Evolutionary conservation across 2,329 filamentous ascomycete genomes (phyloP).

Genomic region (Xenoacremonium recifei): DNA sequence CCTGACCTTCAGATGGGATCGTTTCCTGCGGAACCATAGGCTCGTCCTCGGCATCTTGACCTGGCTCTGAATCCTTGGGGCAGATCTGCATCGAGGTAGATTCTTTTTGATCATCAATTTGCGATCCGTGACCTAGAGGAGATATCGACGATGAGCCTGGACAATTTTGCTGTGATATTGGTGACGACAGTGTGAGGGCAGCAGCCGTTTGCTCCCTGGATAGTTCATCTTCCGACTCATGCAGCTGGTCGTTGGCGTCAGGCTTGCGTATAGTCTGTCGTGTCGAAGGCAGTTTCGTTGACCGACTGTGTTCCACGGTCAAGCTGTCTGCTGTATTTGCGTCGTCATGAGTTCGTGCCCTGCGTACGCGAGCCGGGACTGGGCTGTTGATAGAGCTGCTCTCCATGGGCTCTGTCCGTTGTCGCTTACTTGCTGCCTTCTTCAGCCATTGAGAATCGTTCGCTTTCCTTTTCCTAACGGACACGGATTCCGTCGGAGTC

Average conservation of each 20-base stretch:
- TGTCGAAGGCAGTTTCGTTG: too few relatives aligned
- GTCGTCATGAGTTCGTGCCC: too few relatives aligned
- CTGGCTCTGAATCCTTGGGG: too few relatives aligned
- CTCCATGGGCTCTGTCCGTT: conserved; percentile 18
- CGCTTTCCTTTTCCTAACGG: conserved; percentile 24
- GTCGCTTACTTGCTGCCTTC: conserved; percentile 28
- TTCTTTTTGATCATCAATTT: too few relatives aligned
- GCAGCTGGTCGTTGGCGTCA: conserved; percentile 1
- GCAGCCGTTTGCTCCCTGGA: conserved; percentile 11
- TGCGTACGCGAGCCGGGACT: conserved; percentile 3
- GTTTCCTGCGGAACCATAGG: background rate
- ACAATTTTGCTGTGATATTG: conserved; percentile 23
- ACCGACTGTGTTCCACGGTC: too few relatives aligned
- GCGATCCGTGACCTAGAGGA: too few relatives aligned
- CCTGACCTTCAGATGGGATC: background rate
- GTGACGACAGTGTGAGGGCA: conserved; percentile 25
- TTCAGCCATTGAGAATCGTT: conserved; percentile 32
- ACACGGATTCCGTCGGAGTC: conserved; percentile 11
- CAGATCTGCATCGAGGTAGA: too few relatives aligned
- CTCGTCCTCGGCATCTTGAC: too few relatives aligned
- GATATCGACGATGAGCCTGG: conserved; percentile 9
- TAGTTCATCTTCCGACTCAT: conserved; percentile 14
- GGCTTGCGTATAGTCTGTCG: too few relatives aligned
- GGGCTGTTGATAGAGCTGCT: conserved; percentile 16
- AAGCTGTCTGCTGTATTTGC: too few relatives aligned